These are phyloP conservation scores for Collybia mongolica DNA, from an alignment of 768 basidiomycete species.

Conservation along the genomic window DNA sequence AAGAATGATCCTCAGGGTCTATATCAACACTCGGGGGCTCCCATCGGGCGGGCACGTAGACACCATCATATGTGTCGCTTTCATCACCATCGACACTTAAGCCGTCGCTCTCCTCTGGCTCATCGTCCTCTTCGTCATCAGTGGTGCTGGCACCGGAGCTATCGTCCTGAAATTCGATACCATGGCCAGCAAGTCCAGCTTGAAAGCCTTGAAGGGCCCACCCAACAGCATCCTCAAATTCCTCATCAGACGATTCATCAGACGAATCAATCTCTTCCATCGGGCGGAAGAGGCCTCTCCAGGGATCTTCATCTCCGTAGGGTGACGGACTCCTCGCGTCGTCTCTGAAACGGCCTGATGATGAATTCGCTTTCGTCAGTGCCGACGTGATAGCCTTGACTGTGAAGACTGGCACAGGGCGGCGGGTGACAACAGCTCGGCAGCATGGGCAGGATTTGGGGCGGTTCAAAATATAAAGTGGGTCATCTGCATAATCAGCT, in stretches of 20 bases:
- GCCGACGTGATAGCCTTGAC: constrained; percentile 58
- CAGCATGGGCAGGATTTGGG: constrained; percentile 76
- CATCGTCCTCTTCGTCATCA: constrained; percentile 32
- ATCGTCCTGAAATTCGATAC: constrained; percentile 4
- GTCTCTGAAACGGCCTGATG: too few relatives aligned
- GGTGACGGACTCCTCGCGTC: constrained; percentile 20
- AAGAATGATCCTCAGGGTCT: constrained; percentile 15
- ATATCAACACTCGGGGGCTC: constrained; percentile 49
- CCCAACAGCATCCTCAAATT: constrained; percentile 23
- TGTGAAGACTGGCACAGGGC: constrained; percentile 69
- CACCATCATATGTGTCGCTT: constrained; percentile 15
- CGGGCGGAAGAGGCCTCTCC: constrained; percentile 66
- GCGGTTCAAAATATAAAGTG: constrained; percentile 51
- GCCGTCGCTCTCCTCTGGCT: constrained; percentile 6
- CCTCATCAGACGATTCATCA: constrained; percentile 16
- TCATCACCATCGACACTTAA: constrained; percentile 9
- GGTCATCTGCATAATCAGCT: constrained; percentile 32
- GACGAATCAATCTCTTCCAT: constrained; percentile 41
- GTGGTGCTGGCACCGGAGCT: constrained; percentile 12
- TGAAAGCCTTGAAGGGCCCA: constrained; percentile 23
- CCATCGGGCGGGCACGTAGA: constrained; percentile 51
- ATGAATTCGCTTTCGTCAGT: constrained; percentile 34
- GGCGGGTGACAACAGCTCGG: constrained; percentile 51
- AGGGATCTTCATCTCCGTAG: constrained; percentile 52
- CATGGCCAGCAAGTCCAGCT: background rate